Percentiles rank a stretch among this genome's conserved stretches.
phyloP scores from a whole-genome alignment of 768 basidiomycete species.

The Leccinum barrowsii region DNA sequence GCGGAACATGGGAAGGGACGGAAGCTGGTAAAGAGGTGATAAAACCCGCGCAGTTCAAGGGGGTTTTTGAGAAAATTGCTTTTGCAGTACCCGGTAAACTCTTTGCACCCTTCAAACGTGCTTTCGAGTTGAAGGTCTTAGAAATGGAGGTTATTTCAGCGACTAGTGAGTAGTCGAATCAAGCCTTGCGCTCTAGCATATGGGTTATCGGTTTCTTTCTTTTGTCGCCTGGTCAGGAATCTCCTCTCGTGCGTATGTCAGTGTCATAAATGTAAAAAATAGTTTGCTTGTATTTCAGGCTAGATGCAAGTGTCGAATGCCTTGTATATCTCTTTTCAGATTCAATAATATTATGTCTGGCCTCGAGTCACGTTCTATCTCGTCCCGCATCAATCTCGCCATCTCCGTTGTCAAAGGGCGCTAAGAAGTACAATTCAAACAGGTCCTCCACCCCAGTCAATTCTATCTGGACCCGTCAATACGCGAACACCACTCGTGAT shows the following conservation, averaged over 20 bases:
- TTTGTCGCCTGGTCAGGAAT: background rate
- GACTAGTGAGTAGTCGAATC: slow-evolving; percentile 22
- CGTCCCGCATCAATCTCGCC: no score
- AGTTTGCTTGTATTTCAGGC: background rate
- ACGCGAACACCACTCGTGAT: background rate
- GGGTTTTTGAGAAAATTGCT: slow-evolving; percentile 39
- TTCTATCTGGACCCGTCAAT: background rate
- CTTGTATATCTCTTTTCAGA: background rate
- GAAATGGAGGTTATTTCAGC: slow-evolving; percentile 34
- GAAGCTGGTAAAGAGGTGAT: slow-evolving; percentile 14
- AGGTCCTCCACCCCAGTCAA: background rate
- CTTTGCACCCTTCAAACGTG: slow-evolving; percentile 35
- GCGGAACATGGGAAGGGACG: slow-evolving; percentile 27
- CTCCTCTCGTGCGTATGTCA: background rate
- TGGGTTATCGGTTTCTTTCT: background rate
- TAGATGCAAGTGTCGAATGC: no score
- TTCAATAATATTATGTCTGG: background rate
- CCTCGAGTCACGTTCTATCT: background rate
- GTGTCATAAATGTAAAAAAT: background rate
- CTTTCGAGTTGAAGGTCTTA: slow-evolving; percentile 39
- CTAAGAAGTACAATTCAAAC: no score
- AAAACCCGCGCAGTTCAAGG: slow-evolving; percentile 35
- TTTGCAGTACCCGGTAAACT: slow-evolving; percentile 42
- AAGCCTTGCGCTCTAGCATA: background rate
- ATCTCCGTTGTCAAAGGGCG: no score